Conservation (phyloP, 371 early-diverging fungal species). For the Homolaphlyctis polyrhiza region DNA sequence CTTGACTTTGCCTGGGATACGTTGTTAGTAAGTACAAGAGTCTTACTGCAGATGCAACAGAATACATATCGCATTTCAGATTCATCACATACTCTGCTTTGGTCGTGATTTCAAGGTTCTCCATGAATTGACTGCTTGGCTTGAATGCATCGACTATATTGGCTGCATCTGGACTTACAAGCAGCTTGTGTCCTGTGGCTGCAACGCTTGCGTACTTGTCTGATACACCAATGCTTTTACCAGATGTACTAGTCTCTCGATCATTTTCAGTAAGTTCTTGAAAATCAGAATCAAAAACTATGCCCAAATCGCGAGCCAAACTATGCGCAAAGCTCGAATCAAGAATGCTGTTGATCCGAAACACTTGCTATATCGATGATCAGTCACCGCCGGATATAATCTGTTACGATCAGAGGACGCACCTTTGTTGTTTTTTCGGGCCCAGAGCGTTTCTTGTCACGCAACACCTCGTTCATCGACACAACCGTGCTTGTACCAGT, state of each 20-base stretch:
- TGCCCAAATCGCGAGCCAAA: no score
- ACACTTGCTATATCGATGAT: conserved; percentile 16
- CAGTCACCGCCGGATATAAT: background rate
- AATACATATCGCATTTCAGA: background rate
- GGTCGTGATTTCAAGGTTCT: conserved; percentile 42
- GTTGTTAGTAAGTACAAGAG: background rate
- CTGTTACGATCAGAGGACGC: background rate
- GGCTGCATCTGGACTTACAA: conserved; percentile 63
- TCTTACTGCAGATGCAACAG: background rate
- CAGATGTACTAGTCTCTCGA: no score
- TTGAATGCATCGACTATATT: conserved; percentile 66
- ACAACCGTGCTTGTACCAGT: conserved; percentile 30
- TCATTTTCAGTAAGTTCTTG: no score
- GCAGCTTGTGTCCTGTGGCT: conserved; percentile 60
- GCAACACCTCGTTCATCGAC: conserved; percentile 46
- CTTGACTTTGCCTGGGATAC: no score
- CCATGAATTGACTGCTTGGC: conserved; percentile 61
- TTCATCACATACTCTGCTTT: conserved; percentile 8
- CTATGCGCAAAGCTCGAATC: background rate
- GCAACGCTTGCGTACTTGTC: conserved; percentile 61
- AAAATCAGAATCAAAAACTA: no score
- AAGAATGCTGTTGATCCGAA: conserved; percentile 12
- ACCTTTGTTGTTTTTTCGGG: conserved; percentile 5
- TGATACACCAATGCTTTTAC: conserved; percentile 51
- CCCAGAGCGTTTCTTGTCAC: conserved; percentile 39